phyloP scores from a whole-genome alignment of 148 eudicot species.

The Spergularia marina region DNA sequence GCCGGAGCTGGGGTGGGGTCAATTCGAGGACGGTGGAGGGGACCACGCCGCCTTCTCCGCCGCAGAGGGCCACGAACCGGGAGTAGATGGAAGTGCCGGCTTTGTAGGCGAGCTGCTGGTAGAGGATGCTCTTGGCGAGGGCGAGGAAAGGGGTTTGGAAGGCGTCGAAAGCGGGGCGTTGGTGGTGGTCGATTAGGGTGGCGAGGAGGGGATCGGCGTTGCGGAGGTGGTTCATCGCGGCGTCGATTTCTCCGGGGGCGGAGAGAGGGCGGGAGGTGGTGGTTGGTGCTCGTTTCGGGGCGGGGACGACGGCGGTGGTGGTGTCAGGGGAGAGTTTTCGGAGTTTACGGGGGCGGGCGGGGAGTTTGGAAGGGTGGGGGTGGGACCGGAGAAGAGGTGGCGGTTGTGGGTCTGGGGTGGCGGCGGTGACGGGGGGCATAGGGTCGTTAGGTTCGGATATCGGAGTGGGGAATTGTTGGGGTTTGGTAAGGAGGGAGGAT shows the following conservation, averaged over 20 bases:
- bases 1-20: conserved; percentile 46
- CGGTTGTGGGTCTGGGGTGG: conserved; percentile 14
- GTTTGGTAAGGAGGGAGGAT: background rate
- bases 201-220: conserved; percentile 39
- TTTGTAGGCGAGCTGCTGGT: conserved; percentile 61
- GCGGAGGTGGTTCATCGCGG: conserved; percentile 45
- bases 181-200: conserved; percentile 32
- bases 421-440: background rate
- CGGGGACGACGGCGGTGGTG: conserved; percentile 17
- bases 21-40: conserved; percentile 38
- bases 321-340: conserved; percentile 37
- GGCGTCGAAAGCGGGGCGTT: conserved; percentile 44
- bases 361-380: conserved; percentile 35
- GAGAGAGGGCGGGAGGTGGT: conserved; percentile 33
- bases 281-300: conserved; percentile 5
- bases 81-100: conserved; percentile 56
- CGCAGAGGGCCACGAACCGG: conserved; percentile 48
- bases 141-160: conserved; percentile 56
- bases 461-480: background rate
- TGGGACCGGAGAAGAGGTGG: background rate
- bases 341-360: conserved; percentile 48
- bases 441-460: background rate
- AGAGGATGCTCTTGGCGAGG: conserved; percentile 46
- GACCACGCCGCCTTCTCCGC: conserved; percentile 36
- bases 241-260: conserved; percentile 37